Conservation (phyloP, 768 basidiomycete species). For the Rhodosporidiobolus odoratus region DNA sequence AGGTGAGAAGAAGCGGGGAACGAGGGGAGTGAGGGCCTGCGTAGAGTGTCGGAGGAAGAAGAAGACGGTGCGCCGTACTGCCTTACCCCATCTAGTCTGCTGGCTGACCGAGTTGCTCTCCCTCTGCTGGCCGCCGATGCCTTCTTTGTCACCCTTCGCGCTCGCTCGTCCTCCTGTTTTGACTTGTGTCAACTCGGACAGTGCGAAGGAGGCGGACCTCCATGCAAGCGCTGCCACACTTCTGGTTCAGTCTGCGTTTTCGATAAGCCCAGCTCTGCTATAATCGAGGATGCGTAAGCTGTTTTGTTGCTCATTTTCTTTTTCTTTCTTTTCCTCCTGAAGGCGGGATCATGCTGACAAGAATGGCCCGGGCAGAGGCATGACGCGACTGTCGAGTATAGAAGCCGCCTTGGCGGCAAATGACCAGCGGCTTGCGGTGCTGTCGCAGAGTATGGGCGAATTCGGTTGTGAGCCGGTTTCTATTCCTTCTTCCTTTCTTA, state of each 20-base stretch:
- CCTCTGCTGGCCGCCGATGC: no score
- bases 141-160: neutral
- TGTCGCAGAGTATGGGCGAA: no score
- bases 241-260: neutral
- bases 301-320: neutral
- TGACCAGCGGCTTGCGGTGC: no score
- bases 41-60: neutral
- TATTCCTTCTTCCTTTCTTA: no score
- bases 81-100: no score
- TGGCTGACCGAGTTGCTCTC: no score
- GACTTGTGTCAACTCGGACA: neutral
- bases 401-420: constrained; percentile 11
- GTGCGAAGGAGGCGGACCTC: constrained; percentile 3
- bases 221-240: neutral
- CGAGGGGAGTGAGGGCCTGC: neutral
- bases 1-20: neutral
- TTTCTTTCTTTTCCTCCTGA: no score
- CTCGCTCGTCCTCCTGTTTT: neutral
- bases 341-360: neutral
- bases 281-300: constrained; percentile 6
- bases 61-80: neutral
- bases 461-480: no score
- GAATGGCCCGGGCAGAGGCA: neutral
- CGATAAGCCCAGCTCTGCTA: neutral
- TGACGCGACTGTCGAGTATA: neutral